Evolutionary conservation across 2,329 filamentous ascomycete genomes (phyloP).

Genomic region (Graphilbum fragrans): DNA sequence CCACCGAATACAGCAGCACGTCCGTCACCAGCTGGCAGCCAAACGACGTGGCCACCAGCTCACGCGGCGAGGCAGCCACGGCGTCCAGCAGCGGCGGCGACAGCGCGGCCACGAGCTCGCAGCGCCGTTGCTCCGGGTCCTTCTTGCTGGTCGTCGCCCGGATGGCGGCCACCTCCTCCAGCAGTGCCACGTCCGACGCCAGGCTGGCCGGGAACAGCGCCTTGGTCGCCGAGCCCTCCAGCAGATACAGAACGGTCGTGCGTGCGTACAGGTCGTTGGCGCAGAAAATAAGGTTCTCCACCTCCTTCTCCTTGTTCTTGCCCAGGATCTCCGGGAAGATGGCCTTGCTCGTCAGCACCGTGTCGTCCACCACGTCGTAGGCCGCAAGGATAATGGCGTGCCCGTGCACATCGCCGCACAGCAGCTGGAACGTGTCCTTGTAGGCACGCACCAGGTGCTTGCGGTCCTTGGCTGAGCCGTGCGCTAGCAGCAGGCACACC

Average conservation of each 20-base stretch:
- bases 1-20: slow-evolving; percentile 62
- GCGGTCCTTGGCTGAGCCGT: slow-evolving; percentile 84
- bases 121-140: slow-evolving; percentile 61
- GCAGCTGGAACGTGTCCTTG: slow-evolving; percentile 77
- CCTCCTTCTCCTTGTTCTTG: slow-evolving; percentile 50
- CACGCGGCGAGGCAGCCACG: slow-evolving; percentile 53
- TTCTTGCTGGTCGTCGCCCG: slow-evolving; percentile 86
- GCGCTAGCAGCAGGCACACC: slow-evolving; percentile 68
- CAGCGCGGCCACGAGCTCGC: slow-evolving; percentile 63
- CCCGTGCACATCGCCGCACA: slow-evolving; percentile 69
- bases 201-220: slow-evolving; percentile 50
- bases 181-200: slow-evolving; percentile 53
- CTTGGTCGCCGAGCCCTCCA: slow-evolving; percentile 54
- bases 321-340: slow-evolving; percentile 80
- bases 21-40: slow-evolving; percentile 81
- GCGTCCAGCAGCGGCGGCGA: slow-evolving; percentile 65
- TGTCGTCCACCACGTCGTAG: slow-evolving; percentile 90
- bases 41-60: slow-evolving; percentile 63
- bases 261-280: slow-evolving; percentile 55
- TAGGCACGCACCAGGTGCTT: slow-evolving; percentile 76
- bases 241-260: slow-evolving; percentile 66
- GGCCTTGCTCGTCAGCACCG: slow-evolving; percentile 72
- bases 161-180: slow-evolving; percentile 68
- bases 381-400: slow-evolving; percentile 75
- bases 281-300: slow-evolving; percentile 51